Percentiles rank a stretch among this genome's conserved stretches.
Conservation (phyloP, 2,329 filamentous ascomycete genomes). For the Oidium heveae region DNA sequence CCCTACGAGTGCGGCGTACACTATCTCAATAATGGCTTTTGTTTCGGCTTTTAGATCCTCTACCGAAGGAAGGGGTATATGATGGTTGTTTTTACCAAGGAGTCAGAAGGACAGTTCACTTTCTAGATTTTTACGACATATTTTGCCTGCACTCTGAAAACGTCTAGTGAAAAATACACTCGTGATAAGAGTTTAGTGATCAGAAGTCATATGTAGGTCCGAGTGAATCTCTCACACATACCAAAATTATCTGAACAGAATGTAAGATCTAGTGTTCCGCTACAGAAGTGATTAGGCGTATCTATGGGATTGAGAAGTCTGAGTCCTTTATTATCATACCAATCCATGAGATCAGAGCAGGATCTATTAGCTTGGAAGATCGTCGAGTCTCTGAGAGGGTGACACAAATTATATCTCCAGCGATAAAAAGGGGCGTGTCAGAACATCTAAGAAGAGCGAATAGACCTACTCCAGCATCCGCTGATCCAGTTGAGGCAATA, state of each 20-base stretch:
- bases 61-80: background rate
- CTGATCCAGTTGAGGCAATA: too few relatives aligned
- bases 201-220: background rate
- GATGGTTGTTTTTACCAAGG: background rate
- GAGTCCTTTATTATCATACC: too few relatives aligned
- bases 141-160: background rate
- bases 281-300: too few relatives aligned
- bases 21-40: background rate
- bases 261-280: background rate
- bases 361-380: too few relatives aligned
- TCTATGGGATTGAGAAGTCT: too few relatives aligned
- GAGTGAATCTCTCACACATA: background rate
- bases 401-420: too few relatives aligned
- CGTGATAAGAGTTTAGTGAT: background rate
- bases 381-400: too few relatives aligned
- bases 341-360: slow-evolving; percentile 17
- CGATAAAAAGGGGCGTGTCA: too few relatives aligned
- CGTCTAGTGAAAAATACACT: too few relatives aligned
- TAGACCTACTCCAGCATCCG: too few relatives aligned
- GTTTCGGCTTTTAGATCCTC: background rate
- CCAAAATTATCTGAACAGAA: background rate
- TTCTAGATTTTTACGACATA: background rate
- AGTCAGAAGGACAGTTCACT: background rate
- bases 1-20: background rate
- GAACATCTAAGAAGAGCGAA: too few relatives aligned